Conservation (phyloP, 1,284 basidiomycete species). For the Thelephora terrestris region DNA sequence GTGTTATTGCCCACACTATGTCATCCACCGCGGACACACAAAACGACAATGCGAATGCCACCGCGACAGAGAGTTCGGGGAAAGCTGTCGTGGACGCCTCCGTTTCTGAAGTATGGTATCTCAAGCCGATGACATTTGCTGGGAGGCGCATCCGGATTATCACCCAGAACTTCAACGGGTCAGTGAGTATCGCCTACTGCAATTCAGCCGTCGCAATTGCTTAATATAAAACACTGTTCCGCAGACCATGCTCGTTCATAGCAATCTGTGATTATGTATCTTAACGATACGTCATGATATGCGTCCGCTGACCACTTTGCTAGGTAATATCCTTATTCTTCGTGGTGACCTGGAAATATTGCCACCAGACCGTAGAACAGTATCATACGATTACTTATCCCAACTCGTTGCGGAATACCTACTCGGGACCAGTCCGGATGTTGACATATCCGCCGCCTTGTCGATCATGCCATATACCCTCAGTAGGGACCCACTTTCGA, state of each 20-base stretch:
- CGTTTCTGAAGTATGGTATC: conserved; percentile 58
- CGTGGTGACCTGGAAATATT: conserved; percentile 66
- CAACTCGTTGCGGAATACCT: conserved; percentile 79
- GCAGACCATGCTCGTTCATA: conserved; percentile 82
- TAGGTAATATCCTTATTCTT: conserved; percentile 78
- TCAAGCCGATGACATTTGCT: conserved; percentile 57
- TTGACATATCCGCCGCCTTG: conserved; percentile 70
- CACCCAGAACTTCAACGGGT: conserved; percentile 78
- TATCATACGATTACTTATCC: conserved; percentile 78
- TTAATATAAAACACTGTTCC: conserved; percentile 2
- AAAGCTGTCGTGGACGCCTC: conserved; percentile 15
- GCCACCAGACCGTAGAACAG: conserved; percentile 51
- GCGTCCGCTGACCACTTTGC: conserved; percentile 10
- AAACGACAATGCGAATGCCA: too few relatives aligned
- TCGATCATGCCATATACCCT: conserved; percentile 77
- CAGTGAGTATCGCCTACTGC: conserved; percentile 17
- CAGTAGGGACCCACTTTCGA: conserved; percentile 35
- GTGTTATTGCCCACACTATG: too few relatives aligned
- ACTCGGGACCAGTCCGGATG: conserved; percentile 44
- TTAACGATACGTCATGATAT: conserved; percentile 3
- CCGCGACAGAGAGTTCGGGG: too few relatives aligned
- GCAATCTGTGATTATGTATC: conserved; percentile 58
- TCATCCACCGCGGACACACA: too few relatives aligned
- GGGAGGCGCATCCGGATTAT: conserved; percentile 49
- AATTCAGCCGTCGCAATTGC: neutral